Evolutionary conservation across 225 moss, liverwort and hornwort genomes (phyloP), one percentile per base, ranked within the genome.

Genomic region (Sphagnum tenellum): DNA sequence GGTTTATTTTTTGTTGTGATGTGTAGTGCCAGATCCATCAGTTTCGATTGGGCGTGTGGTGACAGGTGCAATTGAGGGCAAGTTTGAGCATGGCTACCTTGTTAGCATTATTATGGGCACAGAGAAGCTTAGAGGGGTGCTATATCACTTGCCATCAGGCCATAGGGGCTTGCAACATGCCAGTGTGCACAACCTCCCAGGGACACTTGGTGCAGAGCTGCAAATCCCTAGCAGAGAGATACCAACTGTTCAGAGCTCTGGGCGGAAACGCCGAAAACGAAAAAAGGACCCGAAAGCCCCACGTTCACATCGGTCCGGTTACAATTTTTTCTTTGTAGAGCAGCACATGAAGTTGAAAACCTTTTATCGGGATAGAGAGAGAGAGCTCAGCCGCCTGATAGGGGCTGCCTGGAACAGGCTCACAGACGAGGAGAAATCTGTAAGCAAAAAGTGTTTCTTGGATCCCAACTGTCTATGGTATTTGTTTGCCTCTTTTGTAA

Each of bases 221-320:
- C n/a, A 76, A 48, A 62, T 67, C 14, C 58, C 64, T 29, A 29
- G 29, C 56, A 76, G 77, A 2, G 77, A 67, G 65, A 86, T 88
- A 67, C 70, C 58, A 29, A 67, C 66, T 57, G 64, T 71, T 53
- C 77, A 73, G 7, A 74, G 77, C 10, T 75, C 83, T 53, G 83
- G 89, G 66, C 87, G 90, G 61, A 98, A 89, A 72, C 90, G 98
- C 51, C 73, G 98, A 73, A 88, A 89, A 13, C 84, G 90, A 13
- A 87, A 89, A 9, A 98, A 98, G 86, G 98, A 98, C 74, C 98
- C 98, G 4, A 90, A 98, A 71, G 98, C 98, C 49, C 98, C 98
- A 29, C 84, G 98, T 59, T 87, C 93, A 4, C 86, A 89, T 49
- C 77, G 98, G 55, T 93, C 98, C 60, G 98, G 98, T 45, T 98